Conservation (phyloP, 139 green algal genomes). For the Desmodesmus armatus region DNA sequence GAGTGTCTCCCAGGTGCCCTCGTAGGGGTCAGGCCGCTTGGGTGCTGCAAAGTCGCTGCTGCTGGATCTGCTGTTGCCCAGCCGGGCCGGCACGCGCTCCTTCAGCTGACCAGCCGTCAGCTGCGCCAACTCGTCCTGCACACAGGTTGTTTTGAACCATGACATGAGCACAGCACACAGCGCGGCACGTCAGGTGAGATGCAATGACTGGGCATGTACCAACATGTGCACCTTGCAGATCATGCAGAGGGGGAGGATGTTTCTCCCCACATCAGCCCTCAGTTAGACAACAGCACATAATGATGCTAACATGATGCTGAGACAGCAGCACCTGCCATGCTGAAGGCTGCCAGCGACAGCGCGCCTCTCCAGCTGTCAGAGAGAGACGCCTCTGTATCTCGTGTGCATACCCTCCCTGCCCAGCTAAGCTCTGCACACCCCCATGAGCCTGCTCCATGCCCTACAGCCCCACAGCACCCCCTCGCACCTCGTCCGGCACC, state of each 20-base stretch:
- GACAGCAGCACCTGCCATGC: too few species aligned
- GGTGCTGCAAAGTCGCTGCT: background rate
- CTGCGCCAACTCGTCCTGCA: slow-evolving; percentile 72
- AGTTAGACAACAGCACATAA: background rate
- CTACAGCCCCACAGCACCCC: background rate
- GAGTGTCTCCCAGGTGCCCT: slow-evolving; percentile 78
- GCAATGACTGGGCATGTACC: background rate
- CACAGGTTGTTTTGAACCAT: too few species aligned
- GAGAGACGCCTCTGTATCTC: too few species aligned
- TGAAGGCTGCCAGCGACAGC: too few species aligned
- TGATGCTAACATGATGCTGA: background rate
- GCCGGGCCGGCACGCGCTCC: slow-evolving; percentile 63
- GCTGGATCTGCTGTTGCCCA: slow-evolving; percentile 13
- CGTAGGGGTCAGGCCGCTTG: slow-evolving; percentile 46
- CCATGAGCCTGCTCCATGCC: too few species aligned
- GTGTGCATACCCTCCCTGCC: too few species aligned
- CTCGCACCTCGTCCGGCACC: slow-evolving; percentile 78
- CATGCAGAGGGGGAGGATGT: background rate
- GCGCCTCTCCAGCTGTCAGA: too few species aligned
- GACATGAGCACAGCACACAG: too few species aligned
- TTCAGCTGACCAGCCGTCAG: slow-evolving; percentile 61
- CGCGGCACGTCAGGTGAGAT: background rate
- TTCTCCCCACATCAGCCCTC: background rate
- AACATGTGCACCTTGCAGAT: background rate
- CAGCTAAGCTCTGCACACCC: too few species aligned